phyloP scores from a whole-genome alignment of 148 eudicot genomes.

The Silene conica region DNA sequence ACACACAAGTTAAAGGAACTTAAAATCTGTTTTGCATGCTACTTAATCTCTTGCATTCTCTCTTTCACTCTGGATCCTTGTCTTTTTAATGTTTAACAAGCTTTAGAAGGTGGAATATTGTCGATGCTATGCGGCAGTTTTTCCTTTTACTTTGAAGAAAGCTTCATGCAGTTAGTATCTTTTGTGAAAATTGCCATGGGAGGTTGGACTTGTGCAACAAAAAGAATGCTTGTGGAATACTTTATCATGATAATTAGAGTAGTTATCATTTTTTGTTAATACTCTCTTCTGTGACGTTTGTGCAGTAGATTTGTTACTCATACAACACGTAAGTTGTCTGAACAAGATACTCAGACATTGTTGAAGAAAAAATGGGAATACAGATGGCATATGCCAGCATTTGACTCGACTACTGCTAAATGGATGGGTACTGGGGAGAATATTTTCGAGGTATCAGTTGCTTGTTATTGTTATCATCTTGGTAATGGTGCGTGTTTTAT shows the following conservation, averaged over 20 bases:
- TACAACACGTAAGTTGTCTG: constrained; percentile 41
- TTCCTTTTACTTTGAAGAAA: background rate
- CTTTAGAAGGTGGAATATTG: background rate
- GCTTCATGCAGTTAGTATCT: background rate
- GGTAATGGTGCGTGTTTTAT: background rate
- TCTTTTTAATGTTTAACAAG: background rate
- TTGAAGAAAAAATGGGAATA: constrained; percentile 59
- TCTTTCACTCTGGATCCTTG: no score
- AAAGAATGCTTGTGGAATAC: background rate
- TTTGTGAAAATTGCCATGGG: background rate
- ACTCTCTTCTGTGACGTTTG: constrained; percentile 14
- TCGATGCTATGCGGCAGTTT: background rate
- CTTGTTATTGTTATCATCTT: background rate
- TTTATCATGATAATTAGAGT: background rate
- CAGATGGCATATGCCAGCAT: constrained; percentile 68
- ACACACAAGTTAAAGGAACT: background rate
- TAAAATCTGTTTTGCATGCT: background rate
- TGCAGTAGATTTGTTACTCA: constrained; percentile 69
- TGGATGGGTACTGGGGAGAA: constrained; percentile 81
- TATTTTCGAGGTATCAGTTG: constrained; percentile 41
- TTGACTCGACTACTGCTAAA: constrained; percentile 42
- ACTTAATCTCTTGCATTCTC: no score
- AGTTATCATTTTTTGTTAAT: constrained; percentile 6
- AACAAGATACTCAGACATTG: constrained; percentile 49
- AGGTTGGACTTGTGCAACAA: background rate